phyloP scores from a whole-genome alignment of 768 basidiomycete genomes.

The Auricularia sp. region DNA sequence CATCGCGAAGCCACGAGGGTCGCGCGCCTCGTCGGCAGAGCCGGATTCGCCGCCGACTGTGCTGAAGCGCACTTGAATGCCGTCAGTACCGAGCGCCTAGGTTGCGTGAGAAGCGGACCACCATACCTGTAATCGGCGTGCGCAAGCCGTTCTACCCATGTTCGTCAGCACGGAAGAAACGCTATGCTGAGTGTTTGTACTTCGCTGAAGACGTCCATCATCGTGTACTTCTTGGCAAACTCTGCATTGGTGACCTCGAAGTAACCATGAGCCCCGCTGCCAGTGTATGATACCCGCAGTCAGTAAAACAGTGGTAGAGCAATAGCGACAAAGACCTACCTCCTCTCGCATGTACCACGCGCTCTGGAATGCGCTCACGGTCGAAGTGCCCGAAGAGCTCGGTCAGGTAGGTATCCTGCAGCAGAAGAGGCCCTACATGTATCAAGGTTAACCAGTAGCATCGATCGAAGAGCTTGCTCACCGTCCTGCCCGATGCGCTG shows the following conservation, averaged over 20 bases:
- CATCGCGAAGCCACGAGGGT: constrained; percentile 44
- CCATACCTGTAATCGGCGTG: constrained; percentile 22
- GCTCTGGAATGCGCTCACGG: constrained; percentile 71
- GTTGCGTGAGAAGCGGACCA: too few relatives aligned
- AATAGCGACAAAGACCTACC: background rate
- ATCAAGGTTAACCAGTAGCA: background rate
- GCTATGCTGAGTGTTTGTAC: constrained; percentile 8
- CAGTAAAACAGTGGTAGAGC: background rate
- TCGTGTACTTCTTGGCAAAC: constrained; percentile 23
- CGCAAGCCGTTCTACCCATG: constrained; percentile 16
- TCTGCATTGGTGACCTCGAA: constrained; percentile 64
- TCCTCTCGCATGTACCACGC: constrained; percentile 10
- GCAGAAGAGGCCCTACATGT: background rate
- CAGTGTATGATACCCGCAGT: background rate
- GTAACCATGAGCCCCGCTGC: constrained; percentile 73
- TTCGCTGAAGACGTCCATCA: constrained; percentile 28
- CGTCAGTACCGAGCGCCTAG: background rate
- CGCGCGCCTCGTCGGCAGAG: constrained; percentile 36
- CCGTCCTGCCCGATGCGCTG: background rate
- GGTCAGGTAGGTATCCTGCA: background rate
- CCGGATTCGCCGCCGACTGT: constrained; percentile 47
- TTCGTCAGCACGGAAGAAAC: constrained; percentile 13
- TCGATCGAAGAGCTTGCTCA: background rate
- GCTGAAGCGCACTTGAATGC: constrained; percentile 34
- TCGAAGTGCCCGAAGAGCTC: constrained; percentile 76